These are phyloP conservation scores for Irpex sp. DNA, from an alignment of 1,284 basidiomycete species.

Conservation along the genomic window DNA sequence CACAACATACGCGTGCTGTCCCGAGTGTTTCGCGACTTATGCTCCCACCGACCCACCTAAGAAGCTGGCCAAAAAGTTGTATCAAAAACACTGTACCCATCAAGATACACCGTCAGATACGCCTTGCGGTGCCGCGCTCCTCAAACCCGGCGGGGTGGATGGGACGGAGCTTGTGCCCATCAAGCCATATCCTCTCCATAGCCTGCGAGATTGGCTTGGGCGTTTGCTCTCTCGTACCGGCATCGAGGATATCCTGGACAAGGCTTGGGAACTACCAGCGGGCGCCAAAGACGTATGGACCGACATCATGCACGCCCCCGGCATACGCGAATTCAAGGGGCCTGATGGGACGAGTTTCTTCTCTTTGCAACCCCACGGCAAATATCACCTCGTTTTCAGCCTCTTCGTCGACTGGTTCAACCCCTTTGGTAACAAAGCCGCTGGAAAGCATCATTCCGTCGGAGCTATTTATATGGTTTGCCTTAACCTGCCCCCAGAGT, in stretches of 20 bases:
- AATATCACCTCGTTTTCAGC: slow-evolving; percentile 18
- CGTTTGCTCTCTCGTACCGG: not conserved
- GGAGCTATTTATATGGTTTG: slow-evolving; percentile 6
- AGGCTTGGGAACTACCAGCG: not conserved
- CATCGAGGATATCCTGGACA: not conserved
- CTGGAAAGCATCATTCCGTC: slow-evolving; percentile 17
- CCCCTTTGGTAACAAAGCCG: slow-evolving; percentile 22
- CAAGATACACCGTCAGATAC: not conserved
- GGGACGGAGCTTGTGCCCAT: not conserved
- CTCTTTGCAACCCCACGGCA: not conserved
- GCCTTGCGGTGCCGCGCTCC: not conserved
- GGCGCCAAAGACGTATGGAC: not conserved
- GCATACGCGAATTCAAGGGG: not conserved
- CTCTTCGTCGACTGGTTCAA: slow-evolving; percentile 26
- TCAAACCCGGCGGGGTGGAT: not conserved
- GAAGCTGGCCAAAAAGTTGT: too few species aligned
- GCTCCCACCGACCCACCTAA: too few species aligned
- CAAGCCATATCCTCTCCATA: not conserved
- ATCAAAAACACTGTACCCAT: not conserved
- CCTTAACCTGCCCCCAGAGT: slow-evolving; percentile 22
- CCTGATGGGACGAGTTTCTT: not conserved
- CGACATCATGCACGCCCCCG: not conserved
- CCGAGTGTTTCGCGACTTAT: not conserved
- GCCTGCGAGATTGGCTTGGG: not conserved
- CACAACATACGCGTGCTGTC: not conserved